phyloP scores from a whole-genome alignment of 306 rosid species.

The Trichosanthes cucumerina region DNA sequence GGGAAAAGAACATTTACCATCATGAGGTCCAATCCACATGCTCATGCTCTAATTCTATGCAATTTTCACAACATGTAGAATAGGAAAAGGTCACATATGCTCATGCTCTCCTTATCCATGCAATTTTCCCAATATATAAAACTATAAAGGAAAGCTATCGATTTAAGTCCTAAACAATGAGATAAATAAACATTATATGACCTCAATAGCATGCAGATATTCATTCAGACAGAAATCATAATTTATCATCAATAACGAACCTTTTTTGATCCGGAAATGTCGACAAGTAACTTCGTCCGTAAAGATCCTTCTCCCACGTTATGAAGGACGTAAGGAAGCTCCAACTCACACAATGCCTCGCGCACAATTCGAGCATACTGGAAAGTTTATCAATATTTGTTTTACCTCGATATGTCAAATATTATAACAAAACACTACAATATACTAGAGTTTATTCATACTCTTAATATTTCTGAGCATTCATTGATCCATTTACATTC shows the following conservation, averaged over 20 bases:
- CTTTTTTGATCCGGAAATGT: conserved; percentile 59
- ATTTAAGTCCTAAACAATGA: neutral
- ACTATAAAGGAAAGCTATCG: neutral
- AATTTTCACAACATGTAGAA: neutral
- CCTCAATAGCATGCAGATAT: neutral
- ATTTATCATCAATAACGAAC: conserved; percentile 25
- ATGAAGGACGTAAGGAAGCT: conserved; percentile 81
- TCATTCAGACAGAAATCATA: neutral
- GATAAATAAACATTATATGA: neutral
- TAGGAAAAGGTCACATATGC: neutral
- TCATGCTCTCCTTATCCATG: neutral
- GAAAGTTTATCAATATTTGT: neutral
- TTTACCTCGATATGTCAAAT: neutral
- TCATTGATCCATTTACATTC: neutral
- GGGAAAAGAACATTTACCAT: neutral
- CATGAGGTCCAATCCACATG: neutral
- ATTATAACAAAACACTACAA: neutral
- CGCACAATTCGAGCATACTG: conserved; percentile 83
- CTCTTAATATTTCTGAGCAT: neutral
- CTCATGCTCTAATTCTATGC: neutral
- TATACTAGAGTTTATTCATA: neutral
- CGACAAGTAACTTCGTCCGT: conserved; percentile 37
- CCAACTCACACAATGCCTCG: conserved; percentile 92
- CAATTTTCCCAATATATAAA: neutral
- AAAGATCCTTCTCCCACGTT: conserved; percentile 77